phyloP scores from a whole-genome alignment of 441 rosid species.

The Syzygium syzygioides region DNA sequence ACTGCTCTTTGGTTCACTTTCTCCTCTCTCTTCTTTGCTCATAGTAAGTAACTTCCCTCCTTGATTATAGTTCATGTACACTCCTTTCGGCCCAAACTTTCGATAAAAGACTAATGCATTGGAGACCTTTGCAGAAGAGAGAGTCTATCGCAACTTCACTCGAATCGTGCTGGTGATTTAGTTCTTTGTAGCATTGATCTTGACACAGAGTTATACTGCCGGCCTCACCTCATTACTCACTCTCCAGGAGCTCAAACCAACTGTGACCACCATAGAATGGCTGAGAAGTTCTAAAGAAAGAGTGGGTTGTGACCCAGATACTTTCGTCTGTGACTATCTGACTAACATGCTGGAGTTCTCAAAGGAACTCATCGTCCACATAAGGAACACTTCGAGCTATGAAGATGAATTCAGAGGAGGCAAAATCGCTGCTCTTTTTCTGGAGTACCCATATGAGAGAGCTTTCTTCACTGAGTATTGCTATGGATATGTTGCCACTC shows the following conservation, averaged over 20 bases:
- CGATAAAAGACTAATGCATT: background rate
- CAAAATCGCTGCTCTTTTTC: background rate
- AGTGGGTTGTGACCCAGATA: slow-evolving; percentile 1
- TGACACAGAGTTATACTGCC: slow-evolving; percentile 53
- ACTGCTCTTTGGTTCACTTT: slow-evolving; percentile 38
- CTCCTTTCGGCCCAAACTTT: background rate
- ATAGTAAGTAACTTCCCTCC: slow-evolving; percentile 28
- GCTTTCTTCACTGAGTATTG: slow-evolving; percentile 7
- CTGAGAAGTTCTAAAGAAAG: background rate
- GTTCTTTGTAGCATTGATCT: slow-evolving; percentile 44
- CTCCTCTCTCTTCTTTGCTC: slow-evolving; percentile 37
- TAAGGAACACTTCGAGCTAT: background rate
- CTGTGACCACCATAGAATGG: slow-evolving; percentile 7
- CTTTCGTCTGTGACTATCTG: slow-evolving; percentile 1
- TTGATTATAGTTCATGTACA: background rate
- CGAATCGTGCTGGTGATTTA: slow-evolving; percentile 37
- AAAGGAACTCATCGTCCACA: background rate
- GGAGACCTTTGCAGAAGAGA: slow-evolving; percentile 26
- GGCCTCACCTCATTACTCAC: slow-evolving; percentile 46
- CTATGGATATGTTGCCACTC: background rate
- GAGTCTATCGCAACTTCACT: slow-evolving; percentile 23
- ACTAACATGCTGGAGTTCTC: background rate
- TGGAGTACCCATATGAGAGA: slow-evolving; percentile 11
- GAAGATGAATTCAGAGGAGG: background rate
- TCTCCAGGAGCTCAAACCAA: slow-evolving; percentile 20